phyloP scores from a whole-genome alignment of 192 early-diverging fungal genomes.

The Dissophora ornata region DNA sequence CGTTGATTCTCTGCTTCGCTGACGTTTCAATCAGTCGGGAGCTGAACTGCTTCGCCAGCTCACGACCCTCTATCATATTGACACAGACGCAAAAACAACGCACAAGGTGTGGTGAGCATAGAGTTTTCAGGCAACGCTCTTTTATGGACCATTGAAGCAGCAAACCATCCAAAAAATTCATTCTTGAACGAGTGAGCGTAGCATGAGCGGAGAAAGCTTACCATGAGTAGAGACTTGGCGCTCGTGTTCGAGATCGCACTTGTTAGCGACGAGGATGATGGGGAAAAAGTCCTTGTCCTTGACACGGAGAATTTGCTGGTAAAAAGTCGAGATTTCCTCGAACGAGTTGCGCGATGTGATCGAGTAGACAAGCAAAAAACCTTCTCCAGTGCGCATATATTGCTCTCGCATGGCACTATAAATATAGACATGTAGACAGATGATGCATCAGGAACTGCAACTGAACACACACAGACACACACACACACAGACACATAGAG shows the following conservation, averaged over 20 bases:
- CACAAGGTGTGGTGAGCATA: too few relatives aligned
- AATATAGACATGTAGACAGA: constrained; percentile 10
- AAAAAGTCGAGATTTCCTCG: constrained; percentile 90
- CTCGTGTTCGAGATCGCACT: constrained; percentile 87
- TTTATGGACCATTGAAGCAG: too few relatives aligned
- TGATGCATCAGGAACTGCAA: constrained; percentile 2
- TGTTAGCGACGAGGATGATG: constrained; percentile 95
- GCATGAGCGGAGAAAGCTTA: too few relatives aligned
- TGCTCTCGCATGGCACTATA: constrained; percentile 91
- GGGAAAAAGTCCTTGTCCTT: constrained; percentile 93
- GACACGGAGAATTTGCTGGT: constrained; percentile 94
- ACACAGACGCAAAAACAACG: neutral
- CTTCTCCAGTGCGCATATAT: constrained; percentile 97
- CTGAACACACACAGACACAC: too few relatives aligned
- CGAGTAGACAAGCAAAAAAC: constrained; percentile 92
- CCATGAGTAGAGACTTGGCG: constrained; percentile 81
- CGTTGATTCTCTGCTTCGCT: constrained; percentile 89
- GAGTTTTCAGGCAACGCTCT: too few relatives aligned
- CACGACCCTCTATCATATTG: constrained; percentile 73
- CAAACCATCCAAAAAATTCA: too few relatives aligned
- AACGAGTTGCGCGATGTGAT: constrained; percentile 93
- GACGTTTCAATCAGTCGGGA: constrained; percentile 90
- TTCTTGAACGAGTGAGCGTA: too few relatives aligned
- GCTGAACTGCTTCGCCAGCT: constrained; percentile 79
- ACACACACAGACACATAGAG: too few relatives aligned